phyloP scores from a whole-genome alignment of 75 land plant genomes.

The Picea sitchensis region DNA sequence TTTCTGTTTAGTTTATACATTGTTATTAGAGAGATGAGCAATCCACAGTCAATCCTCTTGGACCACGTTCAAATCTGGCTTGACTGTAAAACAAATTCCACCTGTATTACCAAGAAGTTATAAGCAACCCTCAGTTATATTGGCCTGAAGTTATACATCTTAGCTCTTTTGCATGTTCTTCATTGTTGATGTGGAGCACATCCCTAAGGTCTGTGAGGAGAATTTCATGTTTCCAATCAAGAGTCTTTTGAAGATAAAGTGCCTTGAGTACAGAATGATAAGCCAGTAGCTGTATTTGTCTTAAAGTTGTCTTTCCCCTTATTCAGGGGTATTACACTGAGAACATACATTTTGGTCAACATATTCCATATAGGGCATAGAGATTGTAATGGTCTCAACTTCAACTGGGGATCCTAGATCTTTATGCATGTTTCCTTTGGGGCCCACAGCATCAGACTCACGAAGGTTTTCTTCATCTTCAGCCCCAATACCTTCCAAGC shows the following conservation, averaged over 20 bases:
- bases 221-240: not conserved
- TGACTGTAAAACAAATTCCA: too few species aligned
- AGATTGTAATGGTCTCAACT: not conserved
- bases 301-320: not conserved
- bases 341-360: not conserved
- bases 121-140: not conserved
- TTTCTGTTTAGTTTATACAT: too few species aligned
- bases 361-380: not conserved
- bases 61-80: too few species aligned
- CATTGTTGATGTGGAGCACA: not conserved
- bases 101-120: too few species aligned
- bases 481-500: not conserved
- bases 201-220: not conserved
- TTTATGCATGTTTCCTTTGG: not conserved
- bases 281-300: not conserved
- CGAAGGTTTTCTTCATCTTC: not conserved
- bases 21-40: too few species aligned
- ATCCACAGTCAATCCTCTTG: too few species aligned
- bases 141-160: not conserved
- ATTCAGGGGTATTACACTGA: not conserved
- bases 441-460: not conserved
- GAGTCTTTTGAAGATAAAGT: not conserved
- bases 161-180: constrained; percentile 3
- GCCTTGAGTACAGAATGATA: constrained; percentile 14
- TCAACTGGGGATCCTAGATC: not conserved